phyloP scores from a whole-genome alignment of 164 flowering plant genomes.

The Sedum album region DNA sequence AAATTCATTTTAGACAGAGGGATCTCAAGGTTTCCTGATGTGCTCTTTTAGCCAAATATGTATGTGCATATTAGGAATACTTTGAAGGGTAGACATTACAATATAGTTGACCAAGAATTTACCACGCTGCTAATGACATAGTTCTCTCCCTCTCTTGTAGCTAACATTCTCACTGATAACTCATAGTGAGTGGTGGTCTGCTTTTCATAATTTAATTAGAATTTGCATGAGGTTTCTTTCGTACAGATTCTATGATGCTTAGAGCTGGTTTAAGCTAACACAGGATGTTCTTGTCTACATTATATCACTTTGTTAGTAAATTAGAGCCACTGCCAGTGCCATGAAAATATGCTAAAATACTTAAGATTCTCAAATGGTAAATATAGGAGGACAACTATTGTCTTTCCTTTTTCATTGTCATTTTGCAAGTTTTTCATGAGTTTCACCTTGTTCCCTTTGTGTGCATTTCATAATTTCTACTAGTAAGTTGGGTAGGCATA shows the following conservation, averaged over 20 bases:
- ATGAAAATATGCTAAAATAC: too few species aligned
- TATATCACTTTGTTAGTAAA: too few species aligned
- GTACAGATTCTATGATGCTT: too few species aligned
- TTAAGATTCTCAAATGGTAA: too few species aligned
- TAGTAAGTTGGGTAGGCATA: too few species aligned
- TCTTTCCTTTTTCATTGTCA: too few species aligned
- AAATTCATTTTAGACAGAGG: background rate
- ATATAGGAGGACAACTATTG: too few species aligned
- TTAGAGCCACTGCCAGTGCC: too few species aligned
- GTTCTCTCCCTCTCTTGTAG: background rate
- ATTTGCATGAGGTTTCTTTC: too few species aligned
- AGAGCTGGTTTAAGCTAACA: background rate
- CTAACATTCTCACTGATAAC: background rate
- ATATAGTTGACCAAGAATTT: background rate
- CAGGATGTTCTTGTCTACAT: background rate
- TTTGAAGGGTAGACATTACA: background rate
- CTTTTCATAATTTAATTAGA: background rate
- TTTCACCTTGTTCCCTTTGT: too few species aligned
- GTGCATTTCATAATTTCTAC: too few species aligned
- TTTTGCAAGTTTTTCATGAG: too few species aligned
- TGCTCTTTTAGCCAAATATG: background rate
- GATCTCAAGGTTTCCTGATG: background rate
- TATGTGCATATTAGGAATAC: background rate
- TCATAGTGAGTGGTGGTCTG: background rate
- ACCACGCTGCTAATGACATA: background rate